phyloP scores from a whole-genome alignment of 225 moss, liverwort and hornwort genomes.

The Takakia lepidozioides region DNA sequence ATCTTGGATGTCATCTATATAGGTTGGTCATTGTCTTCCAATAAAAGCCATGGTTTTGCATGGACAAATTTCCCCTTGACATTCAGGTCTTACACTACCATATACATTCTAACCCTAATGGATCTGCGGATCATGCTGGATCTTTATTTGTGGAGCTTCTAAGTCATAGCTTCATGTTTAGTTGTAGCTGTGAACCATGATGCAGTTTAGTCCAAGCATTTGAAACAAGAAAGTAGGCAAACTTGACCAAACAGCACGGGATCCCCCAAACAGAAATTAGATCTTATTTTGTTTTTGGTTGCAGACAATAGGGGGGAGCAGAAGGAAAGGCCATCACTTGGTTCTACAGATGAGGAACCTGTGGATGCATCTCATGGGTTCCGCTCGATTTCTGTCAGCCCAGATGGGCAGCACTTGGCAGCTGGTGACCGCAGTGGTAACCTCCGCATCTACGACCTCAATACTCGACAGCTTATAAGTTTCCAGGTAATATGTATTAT shows the following conservation, averaged over 20 bases:
- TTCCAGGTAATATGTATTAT: slow-evolving; percentile 51
- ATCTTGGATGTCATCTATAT: slow-evolving; percentile 60
- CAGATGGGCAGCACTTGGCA: slow-evolving; percentile 71
- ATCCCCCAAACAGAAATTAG: too few relatives aligned
- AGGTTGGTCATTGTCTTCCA: slow-evolving; percentile 14
- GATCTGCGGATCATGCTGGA: too few relatives aligned
- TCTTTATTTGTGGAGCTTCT: too few relatives aligned
- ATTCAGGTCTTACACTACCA: too few relatives aligned
- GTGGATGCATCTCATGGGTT: slow-evolving; percentile 47
- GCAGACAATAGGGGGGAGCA: slow-evolving; percentile 34
- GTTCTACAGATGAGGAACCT: slow-evolving; percentile 30
- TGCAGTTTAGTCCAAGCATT: too few relatives aligned
- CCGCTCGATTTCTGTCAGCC: slow-evolving; percentile 60
- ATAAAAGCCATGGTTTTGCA: too few relatives aligned
- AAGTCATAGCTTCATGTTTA: too few relatives aligned
- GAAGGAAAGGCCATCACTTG: slow-evolving; percentile 23
- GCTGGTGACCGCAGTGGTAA: slow-evolving; percentile 72
- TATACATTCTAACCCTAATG: too few relatives aligned
- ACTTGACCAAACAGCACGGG: too few relatives aligned
- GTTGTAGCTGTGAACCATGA: too few relatives aligned
- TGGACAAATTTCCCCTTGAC: too few relatives aligned
- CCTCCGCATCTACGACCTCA: slow-evolving; percentile 61
- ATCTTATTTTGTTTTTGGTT: neutral
- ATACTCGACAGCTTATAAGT: slow-evolving; percentile 49
- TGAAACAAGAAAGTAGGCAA: too few relatives aligned